Conservation (phyloP, 2,329 filamentous ascomycete species). For the Leptographium flavum region DNA sequence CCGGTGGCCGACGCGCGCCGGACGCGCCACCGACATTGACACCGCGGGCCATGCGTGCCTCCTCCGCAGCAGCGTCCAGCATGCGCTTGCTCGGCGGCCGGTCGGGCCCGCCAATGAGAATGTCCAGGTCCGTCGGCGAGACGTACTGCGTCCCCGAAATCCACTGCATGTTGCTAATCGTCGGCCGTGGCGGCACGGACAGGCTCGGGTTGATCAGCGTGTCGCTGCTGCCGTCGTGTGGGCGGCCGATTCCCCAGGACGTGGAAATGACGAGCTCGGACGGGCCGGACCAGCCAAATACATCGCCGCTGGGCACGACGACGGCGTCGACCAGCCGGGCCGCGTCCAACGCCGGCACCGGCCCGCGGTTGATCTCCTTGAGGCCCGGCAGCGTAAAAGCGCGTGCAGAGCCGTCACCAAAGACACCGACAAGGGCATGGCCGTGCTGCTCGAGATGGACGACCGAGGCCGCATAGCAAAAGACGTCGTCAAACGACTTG, state of each 20-base stretch:
- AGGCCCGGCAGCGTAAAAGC: conserved; percentile 79
- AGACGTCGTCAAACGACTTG: conserved; percentile 68
- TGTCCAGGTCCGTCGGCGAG: conserved; percentile 72
- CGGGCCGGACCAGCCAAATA: conserved; percentile 80
- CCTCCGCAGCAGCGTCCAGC: conserved; percentile 63
- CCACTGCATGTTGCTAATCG: conserved; percentile 93
- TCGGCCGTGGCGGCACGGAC: conserved; percentile 64
- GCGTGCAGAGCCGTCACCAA: conserved; percentile 66
- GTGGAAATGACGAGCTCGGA: conserved; percentile 74
- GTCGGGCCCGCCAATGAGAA: conserved; percentile 79
- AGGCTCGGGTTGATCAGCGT: conserved; percentile 66
- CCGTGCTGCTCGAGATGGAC: conserved; percentile 62
- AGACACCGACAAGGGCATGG: conserved; percentile 68
- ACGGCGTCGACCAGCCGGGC: conserved; percentile 54
- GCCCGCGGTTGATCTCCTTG: conserved; percentile 62
- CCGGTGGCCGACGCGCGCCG: conserved; percentile 8
- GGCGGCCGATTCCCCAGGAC: conserved; percentile 59
- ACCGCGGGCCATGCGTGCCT: conserved; percentile 46
- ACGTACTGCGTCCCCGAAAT: conserved; percentile 89
- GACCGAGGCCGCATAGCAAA: conserved; percentile 71
- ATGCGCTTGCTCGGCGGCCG: conserved; percentile 80
- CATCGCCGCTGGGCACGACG: conserved; percentile 64
- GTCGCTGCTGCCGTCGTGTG: conserved; percentile 51
- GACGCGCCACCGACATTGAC: conserved; percentile 15
- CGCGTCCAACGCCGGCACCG: conserved; percentile 58